phyloP scores from a whole-genome alignment of 129 eudicot genomes.

The Centrapalus pauciflorus region DNA sequence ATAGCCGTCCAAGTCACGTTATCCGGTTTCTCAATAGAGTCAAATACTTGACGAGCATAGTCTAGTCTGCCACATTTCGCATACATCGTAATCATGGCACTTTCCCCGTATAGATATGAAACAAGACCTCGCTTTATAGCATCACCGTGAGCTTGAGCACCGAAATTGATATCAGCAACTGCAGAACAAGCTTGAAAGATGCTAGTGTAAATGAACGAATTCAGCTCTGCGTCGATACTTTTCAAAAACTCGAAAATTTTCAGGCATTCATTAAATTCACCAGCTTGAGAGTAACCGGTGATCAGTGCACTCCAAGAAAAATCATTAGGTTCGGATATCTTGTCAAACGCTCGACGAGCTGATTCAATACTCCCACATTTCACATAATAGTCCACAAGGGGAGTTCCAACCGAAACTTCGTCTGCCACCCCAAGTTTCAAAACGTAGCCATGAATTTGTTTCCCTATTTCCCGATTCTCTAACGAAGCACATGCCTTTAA shows the following conservation, averaged over 20 bases:
- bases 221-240: conserved; percentile 20
- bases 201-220: conserved; percentile 43
- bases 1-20: conserved; percentile 51
- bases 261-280: conserved; percentile 31
- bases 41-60: conserved; percentile 36
- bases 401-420: conserved; percentile 38
- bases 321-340: conserved; percentile 40
- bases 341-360: conserved; percentile 23
- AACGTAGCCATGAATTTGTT: conserved; percentile 31
- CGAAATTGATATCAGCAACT: conserved; percentile 33
- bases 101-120: conserved; percentile 44
- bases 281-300: conserved; percentile 34
- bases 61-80: conserved; percentile 43
- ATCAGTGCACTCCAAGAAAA: conserved; percentile 48
- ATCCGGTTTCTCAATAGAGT: conserved; percentile 33
- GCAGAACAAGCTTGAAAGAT: conserved; percentile 43
- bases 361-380: conserved; percentile 35
- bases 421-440: conserved; percentile 35
- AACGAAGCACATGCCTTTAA: conserved; percentile 35
- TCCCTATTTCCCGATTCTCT: conserved; percentile 29
- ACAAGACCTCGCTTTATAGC: conserved; percentile 43
- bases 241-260: conserved; percentile 32
- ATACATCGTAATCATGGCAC: conserved; percentile 45
- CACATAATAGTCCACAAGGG: conserved; percentile 49
- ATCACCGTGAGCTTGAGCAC: conserved; percentile 47